Base-by-base conservation (phyloP, 1,139 yeast genomes). In the Groenewaldozyma auringiensis region DNA sequence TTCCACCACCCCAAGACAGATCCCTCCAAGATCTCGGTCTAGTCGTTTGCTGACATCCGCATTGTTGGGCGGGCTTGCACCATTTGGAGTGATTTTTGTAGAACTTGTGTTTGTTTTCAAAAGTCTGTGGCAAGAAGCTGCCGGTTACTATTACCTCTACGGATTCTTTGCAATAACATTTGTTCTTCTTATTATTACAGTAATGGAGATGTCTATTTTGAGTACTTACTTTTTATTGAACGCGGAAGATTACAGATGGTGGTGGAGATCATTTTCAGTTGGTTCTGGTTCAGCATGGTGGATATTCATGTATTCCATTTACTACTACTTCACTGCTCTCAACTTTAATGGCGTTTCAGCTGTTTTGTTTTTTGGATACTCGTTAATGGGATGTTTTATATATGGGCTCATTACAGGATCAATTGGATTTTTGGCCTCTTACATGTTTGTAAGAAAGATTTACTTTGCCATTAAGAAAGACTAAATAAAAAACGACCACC, bases 21-120 rank as follows among this genome's bases (percentile, higher is more conserved):
- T 72, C 14, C 74, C 77, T 9, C 55, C 50, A 25, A 72, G 66
- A 52, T 74, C 74, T 17, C 44, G 47, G 16, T 35, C 17, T 34
- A 41, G 41, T 59, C 64, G 45, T 67, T 67, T 50, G 60, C 60
- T 58, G 21, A 53, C 60, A 18, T 51, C 61, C 4, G 54, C 61
- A 11, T 43, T 65, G 9, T 54, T 76, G 0, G 81, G 81, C 55
- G 95, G 95, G 1, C 49, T 80, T 37, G 71, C 83, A 42, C 95
- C 95, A 20, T 86, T 85, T 61, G 79, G 83, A 16, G 79, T 86
- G n/a, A 81, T 84, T 14, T 82, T 82, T 57, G 88, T 84, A 44
- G 95, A 87, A 60, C 68, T 87, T 50, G 68, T 81, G 49, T 83
- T 80, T 61, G 76, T 86, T 33, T 81, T 83, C 67, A 80, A 83